Conservation (phyloP, 2,329 filamentous ascomycete species). For the Aspergillus sojae region DNA sequence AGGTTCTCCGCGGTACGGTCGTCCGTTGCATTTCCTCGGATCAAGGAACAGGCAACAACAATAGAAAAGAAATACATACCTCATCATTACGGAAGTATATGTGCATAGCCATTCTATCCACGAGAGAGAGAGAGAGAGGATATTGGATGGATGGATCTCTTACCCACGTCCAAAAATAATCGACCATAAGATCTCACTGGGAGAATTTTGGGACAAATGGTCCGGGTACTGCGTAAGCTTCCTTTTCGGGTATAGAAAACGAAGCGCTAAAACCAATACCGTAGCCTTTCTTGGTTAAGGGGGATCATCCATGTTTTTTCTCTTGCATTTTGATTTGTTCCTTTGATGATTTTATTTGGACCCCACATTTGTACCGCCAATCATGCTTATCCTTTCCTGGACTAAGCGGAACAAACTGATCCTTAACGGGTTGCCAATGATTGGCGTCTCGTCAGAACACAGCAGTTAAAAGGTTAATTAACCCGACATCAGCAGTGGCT, state of each 20-base stretch:
- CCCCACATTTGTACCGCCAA: constrained; percentile 6
- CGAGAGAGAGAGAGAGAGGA: not conserved
- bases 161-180: constrained; percentile 5
- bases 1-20: not conserved
- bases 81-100: not conserved
- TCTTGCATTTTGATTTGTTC: not conserved
- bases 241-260: not conserved
- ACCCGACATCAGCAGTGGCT: not conserved
- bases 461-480: not conserved
- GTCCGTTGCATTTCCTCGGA: not conserved
- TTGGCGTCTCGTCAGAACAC: not conserved
- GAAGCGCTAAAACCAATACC: not conserved
- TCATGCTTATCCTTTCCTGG: constrained; percentile 15
- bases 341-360: not conserved
- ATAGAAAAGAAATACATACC: not conserved
- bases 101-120: not conserved
- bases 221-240: constrained; percentile 3
- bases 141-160: not conserved
- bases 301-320: not conserved
- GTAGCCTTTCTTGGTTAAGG: not conserved
- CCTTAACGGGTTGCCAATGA: not conserved
- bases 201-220: not conserved
- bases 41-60: not conserved
- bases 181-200: not conserved
- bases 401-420: constrained; percentile 8